Evolutionary conservation across 2,329 filamentous ascomycete species (phyloP).

Genomic region (Eutypa lata): DNA sequence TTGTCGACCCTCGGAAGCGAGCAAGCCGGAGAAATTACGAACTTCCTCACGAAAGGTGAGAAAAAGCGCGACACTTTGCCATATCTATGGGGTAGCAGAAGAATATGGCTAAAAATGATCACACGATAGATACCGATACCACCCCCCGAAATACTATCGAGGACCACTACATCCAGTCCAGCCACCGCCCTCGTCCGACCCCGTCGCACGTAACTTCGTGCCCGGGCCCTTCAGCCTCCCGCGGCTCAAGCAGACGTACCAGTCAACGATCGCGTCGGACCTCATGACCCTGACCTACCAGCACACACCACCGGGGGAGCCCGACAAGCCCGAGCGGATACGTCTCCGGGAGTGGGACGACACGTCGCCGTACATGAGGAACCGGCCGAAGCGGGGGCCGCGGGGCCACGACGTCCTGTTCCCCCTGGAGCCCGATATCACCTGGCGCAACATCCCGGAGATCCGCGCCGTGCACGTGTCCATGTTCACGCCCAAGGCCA

Average conservation of each 20-base stretch:
- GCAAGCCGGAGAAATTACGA: constrained; percentile 26
- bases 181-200: constrained; percentile 81
- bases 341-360: constrained; percentile 84
- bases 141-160: constrained; percentile 90
- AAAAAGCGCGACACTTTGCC: constrained; percentile 6
- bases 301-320: constrained; percentile 76
- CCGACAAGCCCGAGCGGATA: constrained; percentile 49
- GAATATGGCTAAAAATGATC: too few relatives aligned
- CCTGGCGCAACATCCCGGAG: constrained; percentile 81
- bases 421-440: constrained; percentile 69
- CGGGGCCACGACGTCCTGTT: constrained; percentile 72
- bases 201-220: constrained; percentile 80
- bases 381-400: constrained; percentile 79
- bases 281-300: constrained; percentile 85
- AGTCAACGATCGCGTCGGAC: constrained; percentile 81
- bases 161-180: constrained; percentile 92
- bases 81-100: too few relatives aligned
- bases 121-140: constrained; percentile 85
- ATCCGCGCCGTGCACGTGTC: constrained; percentile 80
- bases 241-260: constrained; percentile 85
- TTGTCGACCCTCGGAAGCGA: constrained; percentile 44
- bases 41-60: constrained; percentile 23
- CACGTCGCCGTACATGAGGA: constrained; percentile 91
- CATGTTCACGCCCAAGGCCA: constrained; percentile 66
- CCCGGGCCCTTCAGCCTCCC: constrained; percentile 89